Conservation (phyloP, 1,139 yeast species). For the Hansenula sp. region DNA sequence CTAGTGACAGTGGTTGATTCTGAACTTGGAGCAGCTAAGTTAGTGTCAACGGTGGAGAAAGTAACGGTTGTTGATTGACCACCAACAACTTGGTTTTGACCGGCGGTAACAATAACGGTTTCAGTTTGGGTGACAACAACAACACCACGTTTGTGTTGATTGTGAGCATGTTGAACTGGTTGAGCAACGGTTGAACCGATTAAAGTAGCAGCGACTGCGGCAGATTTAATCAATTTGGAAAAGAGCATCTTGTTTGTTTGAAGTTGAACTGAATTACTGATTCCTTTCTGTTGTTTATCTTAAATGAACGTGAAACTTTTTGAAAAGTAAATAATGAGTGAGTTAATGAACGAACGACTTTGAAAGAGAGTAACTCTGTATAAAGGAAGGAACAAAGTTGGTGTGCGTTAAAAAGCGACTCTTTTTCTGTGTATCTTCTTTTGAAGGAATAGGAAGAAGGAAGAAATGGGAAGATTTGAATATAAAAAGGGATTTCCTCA, state of each 20-base stretch:
- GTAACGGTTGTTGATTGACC: constrained; percentile 27
- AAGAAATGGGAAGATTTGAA: background rate
- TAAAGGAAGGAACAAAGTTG: constrained; percentile 28
- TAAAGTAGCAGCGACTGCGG: constrained; percentile 31
- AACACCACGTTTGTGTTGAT: constrained; percentile 42
- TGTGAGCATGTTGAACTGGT: constrained; percentile 40
- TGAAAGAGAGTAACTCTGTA: constrained; percentile 19
- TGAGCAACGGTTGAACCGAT: constrained; percentile 32
- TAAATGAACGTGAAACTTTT: constrained; percentile 2
- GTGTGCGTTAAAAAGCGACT: constrained; percentile 6
- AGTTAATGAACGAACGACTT: constrained; percentile 2
- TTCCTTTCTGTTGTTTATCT: background rate
- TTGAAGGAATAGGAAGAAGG: background rate
- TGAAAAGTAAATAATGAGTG: constrained; percentile 3
- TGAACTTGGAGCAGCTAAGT: constrained; percentile 20
- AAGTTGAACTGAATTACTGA: background rate
- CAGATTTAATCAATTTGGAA: constrained; percentile 23
- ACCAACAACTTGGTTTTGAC: constrained; percentile 28
- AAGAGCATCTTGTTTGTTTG: constrained; percentile 25
- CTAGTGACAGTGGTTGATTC: constrained; percentile 30
- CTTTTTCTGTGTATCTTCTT: constrained; percentile 1
- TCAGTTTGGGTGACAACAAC: constrained; percentile 35
- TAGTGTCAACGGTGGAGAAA: constrained; percentile 24
- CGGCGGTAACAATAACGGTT: constrained; percentile 37
- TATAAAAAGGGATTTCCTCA: background rate